Base-by-base conservation (phyloP, 495 filamentous ascomycete species). In the Chaetomidium leptoderma region DNA sequence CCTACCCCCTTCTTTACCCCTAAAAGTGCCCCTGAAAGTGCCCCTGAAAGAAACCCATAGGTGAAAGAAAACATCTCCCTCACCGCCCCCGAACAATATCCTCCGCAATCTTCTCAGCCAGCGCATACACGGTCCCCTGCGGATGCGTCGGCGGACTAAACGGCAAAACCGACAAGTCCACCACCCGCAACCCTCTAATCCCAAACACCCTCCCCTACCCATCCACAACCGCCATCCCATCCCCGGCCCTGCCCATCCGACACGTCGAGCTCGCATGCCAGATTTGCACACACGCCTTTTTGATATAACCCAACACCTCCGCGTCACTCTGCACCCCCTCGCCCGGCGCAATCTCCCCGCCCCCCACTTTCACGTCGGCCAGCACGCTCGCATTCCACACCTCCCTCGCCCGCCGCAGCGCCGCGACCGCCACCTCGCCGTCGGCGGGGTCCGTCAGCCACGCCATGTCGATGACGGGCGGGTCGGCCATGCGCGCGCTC, bases 151-250 rank as follows among this genome's bases (percentile, higher is more conserved):
- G 72, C 7, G 74, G 71, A n/a, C 77, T 51, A n/a, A 81, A 67
- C 1, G 79, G 70, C 44, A 81, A 72, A 1, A 74, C 44, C 26
- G 65, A 75, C 9, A 73, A 37, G 56, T 72, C 70, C 40, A 85
- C 76, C 7, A 67, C 74, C 0, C 73, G 64, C 10, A 83, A 60
- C 11, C 85, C 80, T 6, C 78, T 60, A 2, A 66, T 72, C 48
- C 86, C 82, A 66, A 71, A 57, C 58, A 74, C 70, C 43, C 72
- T 73, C 0, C 73, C 78, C 4, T 64, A 63, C 23, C 69, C 69
- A 63, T 86, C 83, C 6, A 86, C 70, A 1, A 85, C 83, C 76
- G 77, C 21, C 63, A 33, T 4, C 6, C 71, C 59, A 37, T 82
- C 78, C n/a, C 54, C 62, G 39, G 73, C 72, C 1, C 59, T 63